Conservation (phyloP, 2,329 filamentous ascomycete species). For the Aureobasidium lini region DNA sequence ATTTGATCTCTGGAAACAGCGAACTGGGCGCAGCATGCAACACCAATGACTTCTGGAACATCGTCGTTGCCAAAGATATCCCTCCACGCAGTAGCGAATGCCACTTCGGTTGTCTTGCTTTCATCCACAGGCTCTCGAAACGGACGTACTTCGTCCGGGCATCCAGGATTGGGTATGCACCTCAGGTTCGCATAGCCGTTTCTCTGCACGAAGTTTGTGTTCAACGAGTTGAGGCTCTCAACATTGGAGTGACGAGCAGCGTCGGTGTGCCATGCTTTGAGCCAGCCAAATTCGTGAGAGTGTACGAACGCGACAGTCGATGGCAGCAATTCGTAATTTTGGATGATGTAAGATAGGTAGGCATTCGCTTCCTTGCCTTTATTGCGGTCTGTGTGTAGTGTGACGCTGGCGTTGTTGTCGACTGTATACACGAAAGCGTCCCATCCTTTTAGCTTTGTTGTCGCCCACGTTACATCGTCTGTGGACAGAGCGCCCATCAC, state of each 20-base stretch:
- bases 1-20: conserved; percentile 51
- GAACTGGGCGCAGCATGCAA: conserved; percentile 46
- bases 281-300: conserved; percentile 21
- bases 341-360: conserved; percentile 41
- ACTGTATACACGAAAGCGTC: conserved; percentile 39
- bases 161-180: conserved; percentile 21
- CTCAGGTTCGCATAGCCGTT: conserved; percentile 25
- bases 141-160: conserved; percentile 20
- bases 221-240: conserved; percentile 20
- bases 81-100: conserved; percentile 5
- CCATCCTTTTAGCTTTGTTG: conserved; percentile 38
- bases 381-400: conserved; percentile 23
- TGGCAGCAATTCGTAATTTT: conserved; percentile 34
- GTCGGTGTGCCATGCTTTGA: conserved; percentile 25
- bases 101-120: conserved; percentile 17
- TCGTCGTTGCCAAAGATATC: conserved; percentile 21
- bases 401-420: conserved; percentile 18
- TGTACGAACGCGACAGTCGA: conserved; percentile 25
- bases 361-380: conserved; percentile 42
- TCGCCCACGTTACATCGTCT: conserved; percentile 40
- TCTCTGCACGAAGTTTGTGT: conserved; percentile 18
- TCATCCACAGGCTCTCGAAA: conserved; percentile 18
- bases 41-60: conserved; percentile 19
- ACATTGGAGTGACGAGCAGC: conserved; percentile 21
- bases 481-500: conserved; percentile 36